Evolutionary conservation across 768 basidiomycete species (phyloP), one percentile per base, ranked within the genome.

Genomic region (Polyporus arcularius): DNA sequence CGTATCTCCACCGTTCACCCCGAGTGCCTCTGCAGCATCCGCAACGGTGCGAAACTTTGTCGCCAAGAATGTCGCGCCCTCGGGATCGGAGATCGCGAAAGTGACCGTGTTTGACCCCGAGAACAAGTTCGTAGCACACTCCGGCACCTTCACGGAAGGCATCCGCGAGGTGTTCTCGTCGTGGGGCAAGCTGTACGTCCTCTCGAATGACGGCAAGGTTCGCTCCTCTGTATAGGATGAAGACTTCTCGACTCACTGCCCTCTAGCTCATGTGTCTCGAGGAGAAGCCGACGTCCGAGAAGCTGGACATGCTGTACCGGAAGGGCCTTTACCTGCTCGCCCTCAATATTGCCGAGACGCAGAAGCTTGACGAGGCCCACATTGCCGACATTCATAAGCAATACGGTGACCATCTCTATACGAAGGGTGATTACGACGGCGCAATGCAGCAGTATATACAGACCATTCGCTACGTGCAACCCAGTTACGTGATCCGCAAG

Each of bases 401-500:
- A 59, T 96, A 95, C 69, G 96, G 94, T 1, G 96, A 98, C 68
- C 86, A 95, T 69, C 78, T 98, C 12, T 98, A 99, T 70, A 68
- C 79, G 16, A 97, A 96, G 73, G 89, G 88, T 4, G 94, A 98
- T 68, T 96, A 90, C 67, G 97, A 98, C 61, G 90, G 86, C 5
- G 89, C 96, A 0, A 96, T 98, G 92, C 82, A 85, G 39, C 94
- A 97, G 70, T 98, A 90, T 71, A 76, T 97, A 31, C 84, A 91
- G 70, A 98, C 97, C 0, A 88, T 98, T 18, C 93, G 96, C 0
- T 79, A 86, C 49, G 78, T 97, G 0, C 92, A 94, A 62, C 93
- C 96, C 0, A 97, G 95, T 70, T 97, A 98, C 74, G 95, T 98
- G 38, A 94, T 98, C 53, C 86, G 97, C 66, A 99, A 98, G 83